Conservation (phyloP, 1,284 basidiomycete genomes). For the Earliella scabrosa region DNA sequence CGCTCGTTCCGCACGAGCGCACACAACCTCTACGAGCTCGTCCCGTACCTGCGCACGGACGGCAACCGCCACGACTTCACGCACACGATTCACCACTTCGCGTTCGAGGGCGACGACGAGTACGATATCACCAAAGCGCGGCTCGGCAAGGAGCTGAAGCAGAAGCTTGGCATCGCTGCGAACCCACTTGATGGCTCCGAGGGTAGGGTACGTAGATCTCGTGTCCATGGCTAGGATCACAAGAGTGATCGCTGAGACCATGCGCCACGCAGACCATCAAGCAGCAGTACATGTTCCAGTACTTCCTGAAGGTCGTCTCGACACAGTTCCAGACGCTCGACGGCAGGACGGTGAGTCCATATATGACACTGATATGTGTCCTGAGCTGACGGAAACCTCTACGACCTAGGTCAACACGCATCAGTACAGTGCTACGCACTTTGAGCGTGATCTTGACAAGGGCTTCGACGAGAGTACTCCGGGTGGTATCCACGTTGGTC, state of each 20-base stretch:
- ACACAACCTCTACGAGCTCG: constrained; percentile 89
- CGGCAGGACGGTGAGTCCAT: constrained; percentile 68
- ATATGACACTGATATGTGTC: no score
- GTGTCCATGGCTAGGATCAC: neutral
- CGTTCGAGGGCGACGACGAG: constrained; percentile 86
- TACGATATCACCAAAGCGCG: constrained; percentile 68
- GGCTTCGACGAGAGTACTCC: constrained; percentile 64
- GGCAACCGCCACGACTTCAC: constrained; percentile 93
- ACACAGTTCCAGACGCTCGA: constrained; percentile 88
- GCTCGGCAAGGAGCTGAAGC: constrained; percentile 71
- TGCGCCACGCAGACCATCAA: constrained; percentile 54
- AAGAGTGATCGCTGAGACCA: constrained; percentile 1
- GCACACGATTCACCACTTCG: constrained; percentile 84
- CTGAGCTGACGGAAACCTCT: no score
- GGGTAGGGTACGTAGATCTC: constrained; percentile 55
- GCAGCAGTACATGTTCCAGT: constrained; percentile 91
- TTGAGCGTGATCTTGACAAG: constrained; percentile 87
- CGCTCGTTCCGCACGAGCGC: constrained; percentile 90
- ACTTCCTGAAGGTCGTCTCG: constrained; percentile 97
- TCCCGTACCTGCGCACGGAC: constrained; percentile 92
- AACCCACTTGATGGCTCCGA: constrained; percentile 84
- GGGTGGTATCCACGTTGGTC: constrained; percentile 80
- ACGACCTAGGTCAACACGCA: constrained; percentile 71
- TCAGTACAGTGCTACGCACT: constrained; percentile 95
- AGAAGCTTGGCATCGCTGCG: constrained; percentile 71